Base-by-base conservation (phyloP, 2,329 filamentous ascomycete genomes). In the Aspergillus clavatus region DNA sequence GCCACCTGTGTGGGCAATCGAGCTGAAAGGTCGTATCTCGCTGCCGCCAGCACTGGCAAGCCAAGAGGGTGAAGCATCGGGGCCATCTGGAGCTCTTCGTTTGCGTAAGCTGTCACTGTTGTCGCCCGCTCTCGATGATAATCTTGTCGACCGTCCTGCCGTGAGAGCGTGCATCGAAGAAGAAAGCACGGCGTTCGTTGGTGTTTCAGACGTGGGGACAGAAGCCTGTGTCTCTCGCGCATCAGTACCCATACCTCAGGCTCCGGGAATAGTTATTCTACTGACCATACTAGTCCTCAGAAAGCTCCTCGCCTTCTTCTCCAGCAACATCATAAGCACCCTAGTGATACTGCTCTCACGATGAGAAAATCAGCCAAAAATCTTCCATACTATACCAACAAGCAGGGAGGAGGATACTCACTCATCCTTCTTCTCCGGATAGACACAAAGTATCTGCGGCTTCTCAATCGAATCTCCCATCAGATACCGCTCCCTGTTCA, bases 401-500 rank as follows among this genome's bases (percentile, higher is more conserved):
- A 38, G 12, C 38, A 2, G 28, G 26, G 3, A 22, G n/a, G n/a
- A n/a, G n/a, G n/a, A 21, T 22, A 53, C 58, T 38, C 35, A 62
- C 58, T 52, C 46, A 6, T 50, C 45, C 35, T 47, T 49, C 11
- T 47, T 38, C 12, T 47, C 45, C 0, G 58, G 59, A 38, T 52
- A 60, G 2, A 38, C 29, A 42, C 51, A 54, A 24, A 52, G 31
- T n/a, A 29, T 37, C 12, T 42, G 22, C 7, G 49, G 43, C n/a
- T 50, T 40, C 0, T 43, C n/a, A 3, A 59, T 29, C 14, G 51
- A 50, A 11, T 53, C 59, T 12, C 46, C 12, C 19, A 57, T 37
- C 7, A 61, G 43, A 36, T 56, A 55, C 31, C 51, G 52, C 16
- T 41, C 28, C 7, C 53, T 46, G 21, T 47, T 55, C 8, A 40